Evolutionary conservation across 352 stramenopile species (phyloP).

Genomic region (Globisporangium canariense): DNA sequence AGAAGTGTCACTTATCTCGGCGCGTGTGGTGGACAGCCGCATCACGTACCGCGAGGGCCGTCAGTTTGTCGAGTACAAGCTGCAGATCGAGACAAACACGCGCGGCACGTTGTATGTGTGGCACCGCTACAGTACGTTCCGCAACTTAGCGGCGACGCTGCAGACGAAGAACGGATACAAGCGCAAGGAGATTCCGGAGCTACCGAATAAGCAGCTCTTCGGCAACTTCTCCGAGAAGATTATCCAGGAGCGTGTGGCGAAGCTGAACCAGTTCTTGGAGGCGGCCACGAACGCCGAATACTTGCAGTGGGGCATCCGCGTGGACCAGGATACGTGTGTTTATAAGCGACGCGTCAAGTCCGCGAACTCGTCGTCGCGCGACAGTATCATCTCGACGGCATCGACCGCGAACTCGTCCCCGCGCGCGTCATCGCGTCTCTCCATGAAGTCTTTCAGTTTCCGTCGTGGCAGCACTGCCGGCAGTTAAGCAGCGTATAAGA

Average conservation of each 20-base stretch:
- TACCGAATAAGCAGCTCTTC: slow-evolving; percentile 74
- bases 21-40: slow-evolving; percentile 67
- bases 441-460: slow-evolving; percentile 74
- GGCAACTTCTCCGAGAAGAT: slow-evolving; percentile 74
- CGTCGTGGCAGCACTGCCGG: slow-evolving; percentile 54
- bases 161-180: slow-evolving; percentile 79
- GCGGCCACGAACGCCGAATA: slow-evolving; percentile 72
- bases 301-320: slow-evolving; percentile 71
- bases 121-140: slow-evolving; percentile 79
- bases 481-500: slow-evolving; percentile 28
- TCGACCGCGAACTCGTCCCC: slow-evolving; percentile 43
- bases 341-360: slow-evolving; percentile 69
- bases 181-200: slow-evolving; percentile 67
- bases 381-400: slow-evolving; percentile 41
- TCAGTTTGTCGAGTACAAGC: slow-evolving; percentile 41
- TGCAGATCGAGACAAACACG: slow-evolving; percentile 59
- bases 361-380: slow-evolving; percentile 31
- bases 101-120: slow-evolving; percentile 66
- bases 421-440: slow-evolving; percentile 55
- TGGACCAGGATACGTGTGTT: slow-evolving; percentile 71
- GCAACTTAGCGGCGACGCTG: slow-evolving; percentile 64
- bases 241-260: slow-evolving; percentile 67
- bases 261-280: slow-evolving; percentile 74
- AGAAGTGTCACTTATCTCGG: slow-evolving; percentile 60
- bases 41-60: slow-evolving; percentile 66